Base-by-base conservation (phyloP, 352 stramenopile species). In the Pythium aristosporum region DNA sequence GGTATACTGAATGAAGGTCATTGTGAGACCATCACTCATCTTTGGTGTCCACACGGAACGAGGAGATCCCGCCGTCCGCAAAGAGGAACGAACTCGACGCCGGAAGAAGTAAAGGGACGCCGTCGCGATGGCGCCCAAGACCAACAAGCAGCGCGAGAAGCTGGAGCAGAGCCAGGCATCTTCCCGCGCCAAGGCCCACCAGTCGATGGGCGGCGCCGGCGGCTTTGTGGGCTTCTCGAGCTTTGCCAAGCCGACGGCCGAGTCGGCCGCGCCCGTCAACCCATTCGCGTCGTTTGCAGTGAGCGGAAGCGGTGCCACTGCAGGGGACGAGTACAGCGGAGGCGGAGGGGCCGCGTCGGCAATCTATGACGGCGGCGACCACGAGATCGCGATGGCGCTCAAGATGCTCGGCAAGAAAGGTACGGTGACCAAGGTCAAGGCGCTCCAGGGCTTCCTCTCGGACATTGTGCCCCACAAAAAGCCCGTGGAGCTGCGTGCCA, bases 81-180 rank as follows among this genome's bases (percentile, higher is more conserved):
- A 20, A 54, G 25, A 34, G 34, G 18, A 50, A 11, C 20, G 18
- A 28, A 21, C 37, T 28, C 18, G 16, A 28, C 36, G 36, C 20
- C 32, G 46, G 34, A n/a, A 25, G 18, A 30, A 47, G 3, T 28
- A 46, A 56, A 16, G 41, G 18, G 16, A 23, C 20, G 39, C 13
- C 12, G 8, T 46, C 47, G 43, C 20, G 11, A 81, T 81, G 74
- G 48, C 71, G 50, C 78, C 79, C 51, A 89, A 88, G 79, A 91
- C 87, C 68, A 96, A 91, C 76, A 93, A 94, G 71, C 87, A 96
- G 76, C 84, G 84, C 68, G 87, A 96, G 71, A 91, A 91, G 65
- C 80, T 88, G 54, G 87, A 92, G 72, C 80, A 94, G 68, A 90
- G 72, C 57, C 80, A 80, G 44, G 87, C 87, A 48, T 92, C 87